phyloP scores from a whole-genome alignment of 139 green algal genomes.

The Chlorella sp. region DNA sequence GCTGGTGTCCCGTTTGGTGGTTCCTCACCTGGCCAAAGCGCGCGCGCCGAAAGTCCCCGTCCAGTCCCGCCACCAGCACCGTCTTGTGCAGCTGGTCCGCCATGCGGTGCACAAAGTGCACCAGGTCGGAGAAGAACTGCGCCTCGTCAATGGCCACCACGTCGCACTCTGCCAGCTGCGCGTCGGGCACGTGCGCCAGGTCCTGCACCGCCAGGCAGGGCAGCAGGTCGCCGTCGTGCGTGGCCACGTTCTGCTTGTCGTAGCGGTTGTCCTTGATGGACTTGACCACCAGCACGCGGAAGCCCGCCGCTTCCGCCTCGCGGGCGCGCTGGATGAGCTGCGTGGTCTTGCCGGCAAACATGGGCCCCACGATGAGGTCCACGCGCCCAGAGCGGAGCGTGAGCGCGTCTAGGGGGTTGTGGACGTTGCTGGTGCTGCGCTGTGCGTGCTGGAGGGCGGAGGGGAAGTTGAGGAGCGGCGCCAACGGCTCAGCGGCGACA shows the following conservation, averaged over 20 bases:
- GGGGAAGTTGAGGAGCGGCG: too few relatives aligned
- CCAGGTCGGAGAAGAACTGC: constrained; percentile 63
- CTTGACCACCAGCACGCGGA: constrained; percentile 51
- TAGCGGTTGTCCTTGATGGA: constrained; percentile 59
- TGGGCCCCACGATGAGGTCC: constrained; percentile 36
- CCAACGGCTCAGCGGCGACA: too few relatives aligned
- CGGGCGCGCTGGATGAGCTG: constrained; percentile 47
- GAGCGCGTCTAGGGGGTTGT: too few relatives aligned
- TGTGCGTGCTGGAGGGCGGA: too few relatives aligned
- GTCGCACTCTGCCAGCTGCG: constrained; percentile 12
- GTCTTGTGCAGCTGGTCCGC: constrained; percentile 60
- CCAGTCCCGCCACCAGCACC: constrained; percentile 61
- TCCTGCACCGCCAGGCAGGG: constrained; percentile 4
- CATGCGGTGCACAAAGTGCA: constrained; percentile 39
- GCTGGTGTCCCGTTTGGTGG: too few relatives aligned
- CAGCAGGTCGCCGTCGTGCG: constrained; percentile 1
- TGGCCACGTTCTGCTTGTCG: constrained; percentile 9
- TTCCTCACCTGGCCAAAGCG: constrained; percentile 1
- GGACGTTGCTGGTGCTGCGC: too few relatives aligned
- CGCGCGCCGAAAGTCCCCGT: constrained; percentile 62
- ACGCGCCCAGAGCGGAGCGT: background rate
- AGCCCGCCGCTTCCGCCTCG: constrained; percentile 21
- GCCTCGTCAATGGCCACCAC: constrained; percentile 82
- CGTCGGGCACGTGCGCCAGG: background rate
- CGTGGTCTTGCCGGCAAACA: constrained; percentile 76